Base-by-base conservation (phyloP, 139 green algal genomes). In the Picochlorum sp. region DNA sequence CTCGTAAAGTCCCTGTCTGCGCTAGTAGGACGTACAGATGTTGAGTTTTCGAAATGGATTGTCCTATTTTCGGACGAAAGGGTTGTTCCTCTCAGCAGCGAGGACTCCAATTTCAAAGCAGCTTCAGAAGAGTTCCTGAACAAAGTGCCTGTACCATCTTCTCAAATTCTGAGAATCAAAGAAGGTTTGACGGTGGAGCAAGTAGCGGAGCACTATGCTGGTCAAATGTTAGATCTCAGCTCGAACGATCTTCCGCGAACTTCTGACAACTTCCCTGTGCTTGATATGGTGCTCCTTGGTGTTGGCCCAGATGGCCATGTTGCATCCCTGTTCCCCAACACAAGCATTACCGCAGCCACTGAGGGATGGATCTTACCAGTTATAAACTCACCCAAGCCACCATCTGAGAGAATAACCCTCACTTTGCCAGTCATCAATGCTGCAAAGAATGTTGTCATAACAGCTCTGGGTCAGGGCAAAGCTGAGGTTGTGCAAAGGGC, bases 301-400 rank as follows among this genome's bases (percentile, higher is more conserved):
- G 79, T 98, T 7, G 93, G 93, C 9, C 93, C 93, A 13, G 93
- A 99, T 59, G 93, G 91, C 55, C 93, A 99, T 60, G 75, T 97
- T 6, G 90, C 88, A 24, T 96, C 87, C 1, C 83, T 99, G n/a
- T 99, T 99, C 75, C 93, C 93, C 62, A 95, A 96, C 73, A 47
- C 51, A 35, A 20, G 25, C 55, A 55, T 79, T 57, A 75, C 64
- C 0, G 71, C 78, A 4, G 76, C 60, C 25, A 87, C 65, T 7
- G 31, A 47, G 53, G 58, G 55, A 18, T 98, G 92, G 90, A 78
- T 99, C 12, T 66, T 94, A 54, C 81, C 85, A 3, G 80, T 99
- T 2, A 67, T 43, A 12, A 74, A 94, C 74, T 97, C 91, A 1
- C 93, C 92, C 33, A 98, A 99, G 79, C 93, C 93, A 2, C 93